Percentiles rank a stretch among this genome's conserved stretches.
Conservation (phyloP, 1,284 basidiomycete species). For the Butyriboletus regius region DNA sequence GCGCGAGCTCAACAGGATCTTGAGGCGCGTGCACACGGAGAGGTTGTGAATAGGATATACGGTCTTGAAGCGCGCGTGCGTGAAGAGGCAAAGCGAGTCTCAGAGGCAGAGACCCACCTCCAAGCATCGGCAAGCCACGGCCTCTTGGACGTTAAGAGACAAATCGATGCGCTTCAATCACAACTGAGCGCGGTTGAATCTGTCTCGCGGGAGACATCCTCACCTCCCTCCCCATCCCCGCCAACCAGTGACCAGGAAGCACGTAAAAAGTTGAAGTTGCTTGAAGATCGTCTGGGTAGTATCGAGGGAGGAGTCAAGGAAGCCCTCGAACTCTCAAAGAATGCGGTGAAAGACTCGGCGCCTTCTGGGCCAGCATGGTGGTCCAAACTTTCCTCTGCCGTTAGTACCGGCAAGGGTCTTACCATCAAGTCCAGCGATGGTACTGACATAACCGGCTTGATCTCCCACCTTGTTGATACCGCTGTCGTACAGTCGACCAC, state of each 20-base stretch:
- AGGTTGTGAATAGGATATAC: conserved; percentile 47
- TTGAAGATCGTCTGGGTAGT: conserved; percentile 57
- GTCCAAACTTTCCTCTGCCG: conserved; percentile 39
- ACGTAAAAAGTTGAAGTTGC: conserved; percentile 42
- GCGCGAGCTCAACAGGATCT: conserved; percentile 46
- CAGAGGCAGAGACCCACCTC: conserved; percentile 50
- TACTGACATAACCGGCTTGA: conserved; percentile 64
- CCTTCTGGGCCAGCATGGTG: conserved; percentile 39
- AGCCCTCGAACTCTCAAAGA: conserved; percentile 60
- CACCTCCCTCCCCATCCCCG: conserved; percentile 7
- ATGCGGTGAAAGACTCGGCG: conserved; percentile 33
- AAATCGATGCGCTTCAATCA: conserved; percentile 49
- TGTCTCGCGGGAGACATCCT: conserved; percentile 28
- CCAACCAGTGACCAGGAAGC: conserved; percentile 49
- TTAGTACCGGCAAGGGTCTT: conserved; percentile 42
- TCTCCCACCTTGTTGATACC: conserved; percentile 67
- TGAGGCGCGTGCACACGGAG: conserved; percentile 42
- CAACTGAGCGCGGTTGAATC: conserved; percentile 44
- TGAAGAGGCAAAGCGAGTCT: conserved; percentile 44
- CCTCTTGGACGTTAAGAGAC: conserved; percentile 46
- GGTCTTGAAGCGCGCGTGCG: conserved; percentile 53
- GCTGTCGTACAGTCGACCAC: conserved; percentile 57
- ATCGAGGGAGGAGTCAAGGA: conserved; percentile 69
- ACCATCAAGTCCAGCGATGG: conserved; percentile 71
- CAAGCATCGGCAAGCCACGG: conserved; percentile 41